These are phyloP conservation scores for Candida sp. DNA, from an alignment of 1,139 yeast species.

Conservation along the genomic window DNA sequence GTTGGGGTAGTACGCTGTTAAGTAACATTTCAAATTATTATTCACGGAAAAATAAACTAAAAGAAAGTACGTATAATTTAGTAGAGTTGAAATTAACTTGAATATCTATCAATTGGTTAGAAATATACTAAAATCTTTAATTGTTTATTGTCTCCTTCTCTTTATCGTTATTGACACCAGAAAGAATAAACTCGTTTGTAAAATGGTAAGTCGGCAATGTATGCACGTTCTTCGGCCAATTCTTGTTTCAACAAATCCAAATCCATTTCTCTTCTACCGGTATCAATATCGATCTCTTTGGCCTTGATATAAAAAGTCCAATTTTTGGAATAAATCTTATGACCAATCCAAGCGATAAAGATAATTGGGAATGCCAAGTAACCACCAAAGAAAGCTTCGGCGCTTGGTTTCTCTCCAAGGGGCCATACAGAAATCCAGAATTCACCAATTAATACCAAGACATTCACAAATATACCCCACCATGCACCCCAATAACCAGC, in stretches of 20 bases:
- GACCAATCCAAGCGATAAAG: slow-evolving; percentile 20
- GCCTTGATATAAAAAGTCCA: slow-evolving; percentile 22
- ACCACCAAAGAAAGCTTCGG: slow-evolving; percentile 25
- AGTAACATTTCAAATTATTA: no score
- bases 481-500: slow-evolving; percentile 33
- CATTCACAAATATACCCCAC: slow-evolving; percentile 25
- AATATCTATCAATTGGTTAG: no score
- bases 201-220: slow-evolving; percentile 47
- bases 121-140: no score
- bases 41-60: no score
- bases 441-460: slow-evolving; percentile 30
- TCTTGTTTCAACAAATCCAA: slow-evolving; percentile 21
- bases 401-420: slow-evolving; percentile 17
- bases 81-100: no score
- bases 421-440: slow-evolving; percentile 30
- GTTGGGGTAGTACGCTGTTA: no score
- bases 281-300: slow-evolving; percentile 25
- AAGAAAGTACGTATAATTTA: no score
- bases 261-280: slow-evolving; percentile 29
- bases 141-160: no score
- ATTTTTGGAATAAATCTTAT: slow-evolving; percentile 21
- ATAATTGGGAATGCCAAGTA: slow-evolving; percentile 29
- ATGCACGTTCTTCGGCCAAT: slow-evolving; percentile 11
- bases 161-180: slow-evolving; percentile 67
- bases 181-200: slow-evolving; percentile 47